phyloP scores from a whole-genome alignment of 192 early-diverging fungal species.

The Geosiphon pyriformis region DNA sequence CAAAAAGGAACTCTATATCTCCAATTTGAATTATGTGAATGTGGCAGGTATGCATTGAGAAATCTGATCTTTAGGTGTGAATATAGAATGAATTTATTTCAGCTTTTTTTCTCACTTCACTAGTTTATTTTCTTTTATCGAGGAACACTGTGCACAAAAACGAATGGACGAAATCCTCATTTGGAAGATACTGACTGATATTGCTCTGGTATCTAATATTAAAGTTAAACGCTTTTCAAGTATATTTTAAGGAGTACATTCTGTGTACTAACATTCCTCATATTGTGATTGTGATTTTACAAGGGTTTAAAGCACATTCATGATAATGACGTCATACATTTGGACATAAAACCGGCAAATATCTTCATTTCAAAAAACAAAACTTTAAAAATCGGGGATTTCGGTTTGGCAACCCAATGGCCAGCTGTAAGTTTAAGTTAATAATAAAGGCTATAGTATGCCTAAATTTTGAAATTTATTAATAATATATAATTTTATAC shows the following conservation, averaged over 20 bases:
- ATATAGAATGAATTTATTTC: slow-evolving; percentile 4
- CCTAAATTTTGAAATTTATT: slow-evolving; percentile 24
- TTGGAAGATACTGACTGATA: slow-evolving; percentile 68
- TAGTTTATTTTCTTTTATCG: slow-evolving; percentile 21
- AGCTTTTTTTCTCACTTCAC: background rate
- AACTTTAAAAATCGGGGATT: slow-evolving; percentile 82
- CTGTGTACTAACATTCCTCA: too few species aligned
- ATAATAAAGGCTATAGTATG: slow-evolving; percentile 1
- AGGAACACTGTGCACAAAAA: slow-evolving; percentile 26
- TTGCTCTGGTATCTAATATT: slow-evolving; percentile 43
- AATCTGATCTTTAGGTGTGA: slow-evolving; percentile 1
- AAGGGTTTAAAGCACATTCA: slow-evolving; percentile 73
- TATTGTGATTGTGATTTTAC: too few species aligned
- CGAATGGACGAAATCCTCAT: slow-evolving; percentile 48
- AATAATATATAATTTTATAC: slow-evolving; percentile 1
- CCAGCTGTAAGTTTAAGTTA: slow-evolving; percentile 49
- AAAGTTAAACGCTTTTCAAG: too few species aligned
- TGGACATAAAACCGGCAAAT: slow-evolving; percentile 90
- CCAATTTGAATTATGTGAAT: slow-evolving; percentile 82
- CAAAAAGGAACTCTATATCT: slow-evolving; percentile 83
- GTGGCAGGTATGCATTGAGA: slow-evolving; percentile 51
- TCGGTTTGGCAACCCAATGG: slow-evolving; percentile 69
- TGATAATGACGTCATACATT: slow-evolving; percentile 63
- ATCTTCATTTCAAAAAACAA: slow-evolving; percentile 66
- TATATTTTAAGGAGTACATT: too few species aligned